Conservation (phyloP, 164 flowering plant genomes). For the Nymphaea thermarum region DNA sequence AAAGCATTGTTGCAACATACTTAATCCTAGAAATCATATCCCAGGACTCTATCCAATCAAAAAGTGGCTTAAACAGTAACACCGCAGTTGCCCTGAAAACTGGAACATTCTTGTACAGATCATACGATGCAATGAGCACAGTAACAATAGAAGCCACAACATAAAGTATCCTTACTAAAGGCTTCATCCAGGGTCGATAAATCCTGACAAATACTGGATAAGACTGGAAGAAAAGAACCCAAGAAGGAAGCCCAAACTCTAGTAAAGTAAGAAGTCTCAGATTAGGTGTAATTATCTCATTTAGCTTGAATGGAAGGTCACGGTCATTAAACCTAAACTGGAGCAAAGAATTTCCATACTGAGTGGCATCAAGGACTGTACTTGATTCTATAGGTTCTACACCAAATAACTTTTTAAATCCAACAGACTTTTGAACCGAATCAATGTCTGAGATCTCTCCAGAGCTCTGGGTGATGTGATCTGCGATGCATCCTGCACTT, state of each 20-base stretch:
- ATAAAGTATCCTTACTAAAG: slow-evolving; percentile 18
- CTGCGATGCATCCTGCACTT: neutral
- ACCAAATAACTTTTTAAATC: neutral
- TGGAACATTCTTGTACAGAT: slow-evolving; percentile 23
- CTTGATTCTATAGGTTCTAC: neutral
- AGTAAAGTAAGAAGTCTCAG: slow-evolving; percentile 21
- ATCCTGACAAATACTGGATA: slow-evolving; percentile 19
- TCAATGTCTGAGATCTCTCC: neutral
- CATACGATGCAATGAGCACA: slow-evolving; percentile 23
- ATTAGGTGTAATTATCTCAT: slow-evolving; percentile 18
- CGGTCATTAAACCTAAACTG: slow-evolving; percentile 16
- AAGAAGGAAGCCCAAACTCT: slow-evolving; percentile 25
- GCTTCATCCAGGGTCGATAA: slow-evolving; percentile 27
- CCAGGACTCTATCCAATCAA: slow-evolving; percentile 23
- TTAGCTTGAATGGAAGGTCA: slow-evolving; percentile 17
- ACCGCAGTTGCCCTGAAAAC: slow-evolving; percentile 21
- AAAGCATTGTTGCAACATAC: slow-evolving; percentile 25
- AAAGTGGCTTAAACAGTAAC: slow-evolving; percentile 19
- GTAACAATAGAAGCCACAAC: slow-evolving; percentile 19
- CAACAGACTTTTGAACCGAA: neutral
- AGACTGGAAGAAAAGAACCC: slow-evolving; percentile 28
- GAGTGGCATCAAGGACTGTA: slow-evolving; percentile 3
- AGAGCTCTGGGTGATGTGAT: neutral
- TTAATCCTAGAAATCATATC: slow-evolving; percentile 23
- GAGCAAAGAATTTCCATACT: slow-evolving; percentile 13